These are phyloP conservation scores for Pythium aquatile DNA, from an alignment of 352 stramenopile species.

Conservation along the genomic window DNA sequence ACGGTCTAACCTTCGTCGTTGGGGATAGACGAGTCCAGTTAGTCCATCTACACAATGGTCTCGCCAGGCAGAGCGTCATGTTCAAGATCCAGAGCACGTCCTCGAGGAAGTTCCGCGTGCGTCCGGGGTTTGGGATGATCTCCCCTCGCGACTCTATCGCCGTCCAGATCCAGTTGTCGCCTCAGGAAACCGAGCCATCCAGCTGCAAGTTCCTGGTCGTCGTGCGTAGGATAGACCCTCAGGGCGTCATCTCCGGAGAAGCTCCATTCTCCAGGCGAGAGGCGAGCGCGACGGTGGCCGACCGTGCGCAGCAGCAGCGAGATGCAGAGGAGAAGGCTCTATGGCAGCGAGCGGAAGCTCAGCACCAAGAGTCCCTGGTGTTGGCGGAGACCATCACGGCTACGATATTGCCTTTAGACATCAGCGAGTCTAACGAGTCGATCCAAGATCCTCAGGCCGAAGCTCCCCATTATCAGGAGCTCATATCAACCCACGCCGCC, in stretches of 20 bases:
- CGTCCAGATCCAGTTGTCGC: conserved; percentile 33
- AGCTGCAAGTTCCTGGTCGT: conserved; percentile 42
- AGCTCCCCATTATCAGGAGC: too few species aligned
- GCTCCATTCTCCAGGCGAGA: background rate
- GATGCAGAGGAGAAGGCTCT: conserved; percentile 27
- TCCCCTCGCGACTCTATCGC: background rate
- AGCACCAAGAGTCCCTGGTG: conserved; percentile 26
- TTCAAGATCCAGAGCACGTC: conserved; percentile 52
- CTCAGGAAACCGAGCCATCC: conserved; percentile 30
- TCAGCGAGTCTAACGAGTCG: background rate
- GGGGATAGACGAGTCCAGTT: conserved; percentile 16
- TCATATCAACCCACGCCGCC: background rate
- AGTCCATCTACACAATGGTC: conserved; percentile 18
- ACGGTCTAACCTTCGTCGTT: conserved; percentile 17
- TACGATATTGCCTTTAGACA: conserved; percentile 11
- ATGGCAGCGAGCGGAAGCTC: conserved; percentile 31
- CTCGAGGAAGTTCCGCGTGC: conserved; percentile 39
- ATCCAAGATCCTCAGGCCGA: background rate
- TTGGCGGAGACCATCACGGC: conserved; percentile 36
- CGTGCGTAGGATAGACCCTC: conserved; percentile 8
- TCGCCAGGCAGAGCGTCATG: conserved; percentile 16
- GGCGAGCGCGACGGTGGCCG: background rate
- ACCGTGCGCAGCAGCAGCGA: background rate
- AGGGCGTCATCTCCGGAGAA: background rate
- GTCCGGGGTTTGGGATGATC: conserved; percentile 26